phyloP scores from a whole-genome alignment of 1,284 basidiomycete genomes.

The Ustilago sp. region DNA sequence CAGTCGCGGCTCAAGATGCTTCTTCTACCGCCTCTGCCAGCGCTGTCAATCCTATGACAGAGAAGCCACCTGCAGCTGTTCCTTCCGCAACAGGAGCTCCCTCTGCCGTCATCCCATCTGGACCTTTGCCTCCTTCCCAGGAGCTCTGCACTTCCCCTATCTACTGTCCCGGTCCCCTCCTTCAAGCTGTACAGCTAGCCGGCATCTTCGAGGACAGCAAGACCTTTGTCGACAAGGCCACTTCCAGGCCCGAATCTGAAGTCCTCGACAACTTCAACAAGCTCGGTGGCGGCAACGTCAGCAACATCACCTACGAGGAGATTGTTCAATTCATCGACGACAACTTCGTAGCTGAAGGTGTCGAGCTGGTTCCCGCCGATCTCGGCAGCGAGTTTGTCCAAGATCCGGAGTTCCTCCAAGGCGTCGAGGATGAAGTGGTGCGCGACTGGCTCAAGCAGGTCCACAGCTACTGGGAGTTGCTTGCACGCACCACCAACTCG shows the following conservation, averaged over 20 bases:
- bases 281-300: conserved; percentile 72
- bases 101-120: conserved; percentile 35
- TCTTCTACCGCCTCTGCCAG: conserved; percentile 16
- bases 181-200: conserved; percentile 80
- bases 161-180: conserved; percentile 64
- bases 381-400: conserved; percentile 75
- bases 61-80: conserved; percentile 43
- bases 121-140: conserved; percentile 40
- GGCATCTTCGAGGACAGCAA: conserved; percentile 83
- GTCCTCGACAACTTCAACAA: conserved; percentile 80
- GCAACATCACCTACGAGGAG: conserved; percentile 72
- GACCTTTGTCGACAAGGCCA: conserved; percentile 82
- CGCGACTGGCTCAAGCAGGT: conserved; percentile 82
- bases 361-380: conserved; percentile 78
- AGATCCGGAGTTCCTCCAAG: conserved; percentile 78
- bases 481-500: conserved; percentile 80
- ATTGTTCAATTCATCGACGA: conserved; percentile 78
- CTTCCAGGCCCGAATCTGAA: conserved; percentile 71
- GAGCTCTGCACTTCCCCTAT: conserved; percentile 55
- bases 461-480: conserved; percentile 82
- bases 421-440: conserved; percentile 79
- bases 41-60: conserved; percentile 29
- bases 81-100: conserved; percentile 39
- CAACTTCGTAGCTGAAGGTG: conserved; percentile 87
- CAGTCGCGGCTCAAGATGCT: conserved; percentile 34